Evolutionary conservation across 73 alveolate genomes (phyloP), one percentile per base, ranked within the genome.

Genomic region (Breviolum minutum): DNA sequence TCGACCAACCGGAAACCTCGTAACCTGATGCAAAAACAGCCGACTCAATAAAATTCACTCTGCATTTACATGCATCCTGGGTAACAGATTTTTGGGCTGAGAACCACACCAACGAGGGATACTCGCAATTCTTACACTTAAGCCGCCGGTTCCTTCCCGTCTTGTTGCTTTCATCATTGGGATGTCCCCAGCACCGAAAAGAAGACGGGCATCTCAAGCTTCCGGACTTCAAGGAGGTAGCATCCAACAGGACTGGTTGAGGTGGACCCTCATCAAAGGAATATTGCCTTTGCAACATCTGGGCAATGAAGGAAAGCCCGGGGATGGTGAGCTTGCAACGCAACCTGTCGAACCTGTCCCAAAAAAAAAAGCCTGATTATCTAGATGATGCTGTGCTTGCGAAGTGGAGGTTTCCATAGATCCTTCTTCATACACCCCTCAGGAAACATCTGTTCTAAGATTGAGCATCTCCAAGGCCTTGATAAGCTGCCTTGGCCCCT

Each of bases 171-270:
- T 40, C 54, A 40, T 40, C 54, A 40, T 40, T 40, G 54, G 54
- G 54, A 40, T 40, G 54, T 40, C 54, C 54, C 54, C 54, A 40
- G 3, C 54, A 40, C 54, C 5, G 48, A 48, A 19, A 14, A 73
- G 1, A 73, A 8, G 83, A 13, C 30, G 9, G 62, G 9, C 32
- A 62, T 20, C 81, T 20, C 30, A n/a, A 17, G 81, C 17, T 54
- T 66, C 68, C 88, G 19, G 66, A 40, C 99, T 99, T 99, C 99
- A 99, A 95, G n/a, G 99, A 99, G 94, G 99, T 99, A 32, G 99
- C 99, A 98, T 99, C 99, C 70, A 99, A 99, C 89, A 99, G 99
- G 29, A 99, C 99, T 2, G 99, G 99, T 40, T 69, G 99, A n/a
- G 99, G 99, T 24, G 99, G 95, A 48, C 99, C 99, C 86, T 99